These are phyloP conservation scores for Agaricus blazei DNA, from an alignment of 768 basidiomycete genomes.

Conservation along the genomic window DNA sequence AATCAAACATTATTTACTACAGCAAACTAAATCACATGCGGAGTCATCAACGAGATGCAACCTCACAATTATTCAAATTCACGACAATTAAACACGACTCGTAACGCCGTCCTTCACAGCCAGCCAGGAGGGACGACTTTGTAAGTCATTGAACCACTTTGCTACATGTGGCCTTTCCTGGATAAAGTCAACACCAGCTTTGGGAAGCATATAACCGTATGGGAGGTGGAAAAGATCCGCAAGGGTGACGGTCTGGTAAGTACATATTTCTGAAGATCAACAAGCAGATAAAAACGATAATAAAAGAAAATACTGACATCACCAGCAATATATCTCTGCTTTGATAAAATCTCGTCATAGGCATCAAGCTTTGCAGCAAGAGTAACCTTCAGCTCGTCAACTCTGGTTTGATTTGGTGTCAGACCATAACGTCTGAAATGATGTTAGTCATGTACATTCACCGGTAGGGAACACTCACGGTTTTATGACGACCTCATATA, in stretches of 20 bases:
- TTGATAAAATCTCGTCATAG: conserved; percentile 50
- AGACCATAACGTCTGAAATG: conserved; percentile 11
- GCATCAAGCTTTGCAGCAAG: conserved; percentile 38
- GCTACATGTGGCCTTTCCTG: conserved; percentile 39
- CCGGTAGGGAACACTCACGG: conserved; percentile 24
- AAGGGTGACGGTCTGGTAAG: conserved; percentile 33
- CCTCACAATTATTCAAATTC: conserved; percentile 20
- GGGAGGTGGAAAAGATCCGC: conserved; percentile 47
- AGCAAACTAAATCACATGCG: neutral
- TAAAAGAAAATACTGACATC: conserved; percentile 30
- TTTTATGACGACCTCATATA: conserved; percentile 45
- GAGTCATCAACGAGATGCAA: neutral
- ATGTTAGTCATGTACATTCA: neutral
- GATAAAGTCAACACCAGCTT: conserved; percentile 26
- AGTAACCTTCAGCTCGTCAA: conserved; percentile 22
- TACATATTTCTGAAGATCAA: neutral
- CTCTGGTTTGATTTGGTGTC: conserved; percentile 18
- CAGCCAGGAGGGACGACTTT: conserved; percentile 41
- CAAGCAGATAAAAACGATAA: neutral
- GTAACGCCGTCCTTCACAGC: conserved; percentile 36
- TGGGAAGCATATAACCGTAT: conserved; percentile 25
- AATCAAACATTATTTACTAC: too few relatives aligned
- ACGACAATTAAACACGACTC: conserved; percentile 8
- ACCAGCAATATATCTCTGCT: conserved; percentile 51
- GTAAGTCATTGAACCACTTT: conserved; percentile 30